phyloP scores from a whole-genome alignment of 1,284 basidiomycete species.

The Fomitopsis schrenkii region DNA sequence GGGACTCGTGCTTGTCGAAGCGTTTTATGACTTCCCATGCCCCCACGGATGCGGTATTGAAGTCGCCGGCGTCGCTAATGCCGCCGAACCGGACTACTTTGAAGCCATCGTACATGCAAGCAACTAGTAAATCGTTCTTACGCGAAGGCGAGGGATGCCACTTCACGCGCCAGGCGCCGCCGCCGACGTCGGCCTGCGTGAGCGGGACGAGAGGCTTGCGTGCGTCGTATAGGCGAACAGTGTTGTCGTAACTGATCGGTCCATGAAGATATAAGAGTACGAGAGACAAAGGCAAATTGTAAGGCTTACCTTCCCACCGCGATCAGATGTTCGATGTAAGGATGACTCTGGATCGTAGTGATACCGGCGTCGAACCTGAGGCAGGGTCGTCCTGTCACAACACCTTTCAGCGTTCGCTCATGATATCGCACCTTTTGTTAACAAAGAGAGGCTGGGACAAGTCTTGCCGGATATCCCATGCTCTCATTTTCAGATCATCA shows the following conservation, averaged over 20 bases:
- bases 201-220: conserved; percentile 67
- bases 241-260: conserved; percentile 74
- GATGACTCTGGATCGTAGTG: conserved; percentile 87
- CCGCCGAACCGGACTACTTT: conserved; percentile 64
- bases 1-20: conserved; percentile 77
- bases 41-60: conserved; percentile 1
- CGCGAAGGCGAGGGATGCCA: conserved; percentile 79
- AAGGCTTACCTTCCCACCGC: conserved; percentile 85
- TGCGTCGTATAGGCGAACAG: conserved; percentile 81
- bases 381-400: not conserved
- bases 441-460: conserved; percentile 59
- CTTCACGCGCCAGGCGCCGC: conserved; percentile 94
- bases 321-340: conserved; percentile 74
- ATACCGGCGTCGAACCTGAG: conserved; percentile 88
- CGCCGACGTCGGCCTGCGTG: conserved; percentile 67
- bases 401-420: not conserved
- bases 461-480: conserved; percentile 84
- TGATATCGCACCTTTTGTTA: conserved; percentile 60
- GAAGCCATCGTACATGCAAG: conserved; percentile 97
- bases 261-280: not conserved
- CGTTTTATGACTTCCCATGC: conserved; percentile 45
- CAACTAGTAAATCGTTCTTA: conserved; percentile 75
- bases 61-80: conserved; percentile 8
- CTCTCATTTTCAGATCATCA: conserved; percentile 88
- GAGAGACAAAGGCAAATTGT: not conserved